Percentiles rank a stretch among this genome's conserved stretches.
Conservation (phyloP, 768 basidiomycete species). For the Lentinula detonsa region DNA sequence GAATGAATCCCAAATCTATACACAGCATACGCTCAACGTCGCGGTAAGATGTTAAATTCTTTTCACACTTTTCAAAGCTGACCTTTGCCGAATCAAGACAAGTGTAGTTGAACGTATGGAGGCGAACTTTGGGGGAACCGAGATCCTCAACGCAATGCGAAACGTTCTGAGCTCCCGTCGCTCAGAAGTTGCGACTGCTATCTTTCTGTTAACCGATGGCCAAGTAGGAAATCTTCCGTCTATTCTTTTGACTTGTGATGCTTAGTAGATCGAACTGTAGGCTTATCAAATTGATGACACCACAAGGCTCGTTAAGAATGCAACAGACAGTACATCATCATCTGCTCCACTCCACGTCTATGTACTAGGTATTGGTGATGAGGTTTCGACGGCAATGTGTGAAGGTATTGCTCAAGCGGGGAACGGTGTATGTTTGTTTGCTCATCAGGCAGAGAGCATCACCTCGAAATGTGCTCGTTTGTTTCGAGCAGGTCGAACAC, state of each 20-base stretch:
- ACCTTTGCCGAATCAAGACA: constrained; percentile 21
- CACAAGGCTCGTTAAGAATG: constrained; percentile 17
- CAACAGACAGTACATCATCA: constrained; percentile 23
- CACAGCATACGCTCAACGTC: constrained; percentile 20
- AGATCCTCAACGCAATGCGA: constrained; percentile 36
- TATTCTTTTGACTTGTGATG: not conserved
- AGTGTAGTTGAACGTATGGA: constrained; percentile 31
- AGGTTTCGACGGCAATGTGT: constrained; percentile 44
- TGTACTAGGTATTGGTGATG: constrained; percentile 39
- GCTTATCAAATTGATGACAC: constrained; percentile 16
- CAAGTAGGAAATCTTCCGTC: constrained; percentile 21
- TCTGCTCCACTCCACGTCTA: constrained; percentile 42
- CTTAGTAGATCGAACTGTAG: constrained; percentile 9
- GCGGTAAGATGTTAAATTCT: constrained; percentile 27
- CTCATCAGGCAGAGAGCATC: constrained; percentile 39
- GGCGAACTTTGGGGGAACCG: constrained; percentile 46
- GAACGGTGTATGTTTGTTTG: constrained; percentile 43
- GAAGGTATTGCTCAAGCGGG: constrained; percentile 50
- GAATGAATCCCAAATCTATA: constrained; percentile 25
- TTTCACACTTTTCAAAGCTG: not conserved
- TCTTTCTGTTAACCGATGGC: constrained; percentile 60
- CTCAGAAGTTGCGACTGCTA: constrained; percentile 31
- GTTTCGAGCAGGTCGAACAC: constrained; percentile 43
- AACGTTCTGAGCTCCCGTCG: constrained; percentile 29
- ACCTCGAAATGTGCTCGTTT: constrained; percentile 42